These are phyloP conservation scores for Cryphonectria radicalis DNA, from an alignment of 2,329 filamentous ascomycete species.

Conservation along the genomic window DNA sequence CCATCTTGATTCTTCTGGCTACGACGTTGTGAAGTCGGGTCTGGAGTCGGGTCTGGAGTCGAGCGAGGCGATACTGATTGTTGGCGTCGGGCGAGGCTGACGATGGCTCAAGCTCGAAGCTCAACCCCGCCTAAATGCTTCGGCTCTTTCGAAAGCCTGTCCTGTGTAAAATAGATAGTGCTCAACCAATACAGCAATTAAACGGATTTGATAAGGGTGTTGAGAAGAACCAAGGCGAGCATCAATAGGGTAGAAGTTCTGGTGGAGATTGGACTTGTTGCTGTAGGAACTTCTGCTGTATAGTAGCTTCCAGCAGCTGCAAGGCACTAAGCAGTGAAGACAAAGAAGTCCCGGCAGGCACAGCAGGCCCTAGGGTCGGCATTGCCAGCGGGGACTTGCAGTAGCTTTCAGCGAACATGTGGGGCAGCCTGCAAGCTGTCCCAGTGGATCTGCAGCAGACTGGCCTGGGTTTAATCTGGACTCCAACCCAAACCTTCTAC, in stretches of 20 bases:
- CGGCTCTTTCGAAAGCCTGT: background rate
- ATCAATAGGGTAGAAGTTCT: background rate
- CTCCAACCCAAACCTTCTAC: background rate
- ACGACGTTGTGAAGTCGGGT: background rate
- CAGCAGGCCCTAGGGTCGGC: background rate
- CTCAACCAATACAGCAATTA: background rate
- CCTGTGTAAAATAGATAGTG: background rate
- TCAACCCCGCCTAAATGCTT: background rate
- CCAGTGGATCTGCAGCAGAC: background rate
- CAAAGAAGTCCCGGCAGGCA: background rate
- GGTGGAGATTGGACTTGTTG: background rate
- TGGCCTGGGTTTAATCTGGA: background rate
- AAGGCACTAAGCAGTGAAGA: background rate
- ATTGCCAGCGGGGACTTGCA: background rate
- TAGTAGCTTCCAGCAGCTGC: background rate
- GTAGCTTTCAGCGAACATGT: background rate
- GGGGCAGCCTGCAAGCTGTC: background rate
- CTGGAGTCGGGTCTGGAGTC: background rate
- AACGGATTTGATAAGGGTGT: background rate
- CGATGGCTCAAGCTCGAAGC: conserved; percentile 1
- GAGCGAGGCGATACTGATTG: background rate
- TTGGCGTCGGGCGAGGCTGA: conserved; percentile 1
- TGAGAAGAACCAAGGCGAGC: background rate
- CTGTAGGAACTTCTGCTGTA: background rate
- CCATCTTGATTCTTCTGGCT: conserved; percentile 40